phyloP scores from a whole-genome alignment of 495 filamentous ascomycete species.

The Trichocladium antarcticum region DNA sequence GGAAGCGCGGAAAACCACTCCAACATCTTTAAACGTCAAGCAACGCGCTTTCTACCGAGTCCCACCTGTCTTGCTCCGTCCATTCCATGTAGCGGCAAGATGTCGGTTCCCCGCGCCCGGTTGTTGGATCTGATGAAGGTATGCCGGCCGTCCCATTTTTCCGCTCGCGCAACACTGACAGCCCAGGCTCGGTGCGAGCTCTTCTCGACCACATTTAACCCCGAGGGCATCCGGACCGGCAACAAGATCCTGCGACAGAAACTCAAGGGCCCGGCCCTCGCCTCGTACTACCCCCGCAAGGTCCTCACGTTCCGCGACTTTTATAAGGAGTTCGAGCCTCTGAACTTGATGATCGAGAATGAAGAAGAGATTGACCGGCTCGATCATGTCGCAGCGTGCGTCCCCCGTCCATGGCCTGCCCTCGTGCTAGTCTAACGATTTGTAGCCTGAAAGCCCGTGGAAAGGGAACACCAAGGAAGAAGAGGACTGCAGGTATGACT shows the following conservation, averaged over 20 bases:
- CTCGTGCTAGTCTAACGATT: conserved; percentile 18
- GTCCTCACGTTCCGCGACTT: conserved; percentile 59
- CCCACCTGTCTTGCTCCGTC: not conserved
- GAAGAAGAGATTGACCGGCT: conserved; percentile 68
- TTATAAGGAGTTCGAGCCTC: conserved; percentile 44
- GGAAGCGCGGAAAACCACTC: not conserved
- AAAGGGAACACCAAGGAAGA: conserved; percentile 89
- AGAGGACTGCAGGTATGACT: conserved; percentile 54
- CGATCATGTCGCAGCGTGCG: conserved; percentile 54
- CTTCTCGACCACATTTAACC: conserved; percentile 87
- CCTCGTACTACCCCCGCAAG: conserved; percentile 75
- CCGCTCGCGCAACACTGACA: not conserved
- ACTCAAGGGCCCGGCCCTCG: conserved; percentile 63
- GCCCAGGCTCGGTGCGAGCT: conserved; percentile 77
- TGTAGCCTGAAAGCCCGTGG: conserved; percentile 61
- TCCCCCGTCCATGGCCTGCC: not conserved
- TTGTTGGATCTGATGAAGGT: conserved; percentile 73
- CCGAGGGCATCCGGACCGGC: conserved; percentile 62
- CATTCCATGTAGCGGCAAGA: conserved; percentile 33
- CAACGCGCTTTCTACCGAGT: not conserved
- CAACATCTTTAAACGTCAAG: conserved; percentile 14
- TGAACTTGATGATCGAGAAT: conserved; percentile 53
- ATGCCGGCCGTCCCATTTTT: conserved; percentile 7
- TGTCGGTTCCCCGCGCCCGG: conserved; percentile 63
- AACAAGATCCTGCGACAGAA: conserved; percentile 82